Evolutionary conservation across 2,329 filamentous ascomycete genomes (phyloP).

Genomic region (Claviceps maximensis): DNA sequence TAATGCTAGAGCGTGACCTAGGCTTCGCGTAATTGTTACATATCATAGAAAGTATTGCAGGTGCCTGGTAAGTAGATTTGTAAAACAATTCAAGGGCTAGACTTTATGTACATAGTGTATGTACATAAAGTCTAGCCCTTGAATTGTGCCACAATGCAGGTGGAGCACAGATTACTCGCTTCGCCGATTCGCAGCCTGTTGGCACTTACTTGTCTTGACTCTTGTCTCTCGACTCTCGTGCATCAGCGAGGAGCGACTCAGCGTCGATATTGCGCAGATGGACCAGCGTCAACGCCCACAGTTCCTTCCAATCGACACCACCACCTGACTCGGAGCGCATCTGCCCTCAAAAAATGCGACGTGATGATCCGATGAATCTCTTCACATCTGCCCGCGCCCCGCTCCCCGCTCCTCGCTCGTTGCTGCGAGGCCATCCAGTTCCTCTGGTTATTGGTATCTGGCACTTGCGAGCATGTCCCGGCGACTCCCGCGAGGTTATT

Average conservation of each 20-base stretch:
- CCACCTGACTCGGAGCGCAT: slow-evolving; percentile 7
- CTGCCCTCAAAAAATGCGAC: slow-evolving; percentile 6
- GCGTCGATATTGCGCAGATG: background rate
- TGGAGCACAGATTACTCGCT: background rate
- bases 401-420: background rate
- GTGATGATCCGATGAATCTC: slow-evolving; percentile 6
- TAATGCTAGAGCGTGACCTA: too few species aligned
- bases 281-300: background rate
- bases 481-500: background rate
- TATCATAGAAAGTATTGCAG: too few species aligned
- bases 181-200: background rate
- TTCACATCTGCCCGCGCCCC: background rate
- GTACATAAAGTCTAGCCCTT: too few species aligned
- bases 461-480: too few species aligned
- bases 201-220: background rate
- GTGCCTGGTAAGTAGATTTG: too few species aligned
- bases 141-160: too few species aligned
- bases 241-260: too few species aligned
- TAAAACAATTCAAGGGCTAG: too few species aligned
- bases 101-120: too few species aligned
- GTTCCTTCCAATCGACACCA: background rate
- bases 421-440: background rate
- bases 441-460: background rate
- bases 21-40: too few species aligned
- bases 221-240: background rate